Percentiles rank a stretch among this genome's conserved stretches.
These are phyloP conservation scores for Isatis tinctoria DNA, from an alignment of 345 rosid genomes.

Conservation along the genomic window DNA sequence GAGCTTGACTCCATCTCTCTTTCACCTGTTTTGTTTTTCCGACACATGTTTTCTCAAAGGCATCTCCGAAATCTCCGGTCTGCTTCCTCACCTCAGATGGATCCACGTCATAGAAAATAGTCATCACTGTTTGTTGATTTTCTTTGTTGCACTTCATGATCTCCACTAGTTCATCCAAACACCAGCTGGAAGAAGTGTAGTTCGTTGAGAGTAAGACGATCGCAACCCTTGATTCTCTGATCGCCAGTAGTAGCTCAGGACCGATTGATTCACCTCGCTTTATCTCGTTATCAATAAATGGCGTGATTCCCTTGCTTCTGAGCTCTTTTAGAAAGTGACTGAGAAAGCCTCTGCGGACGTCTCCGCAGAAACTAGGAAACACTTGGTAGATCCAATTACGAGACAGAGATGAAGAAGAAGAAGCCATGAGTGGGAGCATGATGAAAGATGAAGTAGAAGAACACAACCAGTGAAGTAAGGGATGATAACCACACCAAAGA, in stretches of 20 bases:
- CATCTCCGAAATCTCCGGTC: not conserved
- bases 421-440: not conserved
- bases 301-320: conserved; percentile 4
- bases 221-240: not conserved
- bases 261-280: not conserved
- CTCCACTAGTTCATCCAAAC: not conserved
- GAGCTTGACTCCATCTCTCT: not conserved
- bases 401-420: not conserved
- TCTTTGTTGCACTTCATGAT: not conserved
- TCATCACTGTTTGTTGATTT: not conserved
- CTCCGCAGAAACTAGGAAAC: conserved; percentile 7
- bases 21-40: not conserved
- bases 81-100: conserved; percentile 15
- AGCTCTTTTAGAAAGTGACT: not conserved
- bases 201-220: not conserved
- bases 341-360: conserved; percentile 1
- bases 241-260: not conserved
- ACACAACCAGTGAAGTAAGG: no score
- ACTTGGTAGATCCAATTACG: not conserved
- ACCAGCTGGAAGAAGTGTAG: conserved; percentile 10
- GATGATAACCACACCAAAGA: no score
- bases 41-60: not conserved
- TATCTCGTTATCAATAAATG: not conserved
- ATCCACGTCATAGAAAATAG: not conserved
- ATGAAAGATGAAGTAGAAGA: not conserved